A percentile compares a stretch with the other conserved stretches of the same genome.
Evolutionary conservation across 169 alveolate genomes (phyloP).

Genomic region (Plasmodium falciparum): DNA sequence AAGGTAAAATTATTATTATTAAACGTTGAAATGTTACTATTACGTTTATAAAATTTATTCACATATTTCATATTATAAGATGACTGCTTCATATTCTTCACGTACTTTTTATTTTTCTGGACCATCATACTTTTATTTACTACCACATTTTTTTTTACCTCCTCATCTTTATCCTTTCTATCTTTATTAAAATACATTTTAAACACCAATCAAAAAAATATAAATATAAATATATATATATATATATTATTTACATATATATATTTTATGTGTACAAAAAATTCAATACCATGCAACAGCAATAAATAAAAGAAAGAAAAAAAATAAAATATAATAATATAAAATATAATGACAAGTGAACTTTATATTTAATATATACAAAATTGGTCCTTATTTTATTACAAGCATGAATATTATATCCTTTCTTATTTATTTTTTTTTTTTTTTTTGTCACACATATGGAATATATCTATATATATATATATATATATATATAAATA

Average conservation of each 20-base stretch:
- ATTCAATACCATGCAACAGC: neutral
- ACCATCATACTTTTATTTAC: slow-evolving; percentile 15
- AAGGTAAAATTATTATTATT: slow-evolving; percentile 8
- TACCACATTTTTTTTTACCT: slow-evolving; percentile 15
- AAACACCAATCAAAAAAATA: neutral
- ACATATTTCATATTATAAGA: slow-evolving; percentile 53
- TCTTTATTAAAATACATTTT: slow-evolving; percentile 58
- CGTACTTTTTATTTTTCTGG: slow-evolving; percentile 57
- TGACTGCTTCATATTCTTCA: slow-evolving; percentile 39
- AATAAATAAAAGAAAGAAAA: neutral
- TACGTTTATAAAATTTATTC: slow-evolving; percentile 41
- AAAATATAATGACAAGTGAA: no score
- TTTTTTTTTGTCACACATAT: no score
- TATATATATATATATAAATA: no score
- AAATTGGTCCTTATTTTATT: no score
- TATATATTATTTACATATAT: slow-evolving; percentile 6
- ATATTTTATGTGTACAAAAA: neutral
- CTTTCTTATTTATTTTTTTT: no score
- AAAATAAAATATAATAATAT: neutral
- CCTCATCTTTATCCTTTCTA: slow-evolving; percentile 48
- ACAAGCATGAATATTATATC: no score
- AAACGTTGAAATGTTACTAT: slow-evolving; percentile 17
- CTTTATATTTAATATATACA: no score
- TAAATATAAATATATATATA: neutral
- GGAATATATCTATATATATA: no score